A percentile compares a stretch with the other conserved stretches of the same genome.
Conservation (phyloP, 2,329 filamentous ascomycete species). For the Aspergillus terreus region DNA sequence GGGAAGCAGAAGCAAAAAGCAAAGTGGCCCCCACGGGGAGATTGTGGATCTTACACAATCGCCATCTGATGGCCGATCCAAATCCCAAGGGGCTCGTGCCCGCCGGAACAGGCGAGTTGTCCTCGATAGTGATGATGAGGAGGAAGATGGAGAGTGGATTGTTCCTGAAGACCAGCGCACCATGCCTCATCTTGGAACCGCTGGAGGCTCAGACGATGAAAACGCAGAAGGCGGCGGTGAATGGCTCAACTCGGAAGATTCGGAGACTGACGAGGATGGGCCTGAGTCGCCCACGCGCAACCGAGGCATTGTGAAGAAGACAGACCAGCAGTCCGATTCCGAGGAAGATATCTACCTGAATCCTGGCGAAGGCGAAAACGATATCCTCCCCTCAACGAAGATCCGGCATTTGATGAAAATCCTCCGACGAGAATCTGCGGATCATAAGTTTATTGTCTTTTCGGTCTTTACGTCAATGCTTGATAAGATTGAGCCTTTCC, state of each 20-base stretch:
- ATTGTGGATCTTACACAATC: constrained; percentile 31
- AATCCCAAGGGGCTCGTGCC: constrained; percentile 22
- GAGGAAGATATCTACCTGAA: constrained; percentile 39
- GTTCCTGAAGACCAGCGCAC: constrained; percentile 65
- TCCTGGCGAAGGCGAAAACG: constrained; percentile 39
- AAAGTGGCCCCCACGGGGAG: constrained; percentile 41
- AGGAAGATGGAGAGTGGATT: constrained; percentile 73
- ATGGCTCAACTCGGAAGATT: constrained; percentile 70
- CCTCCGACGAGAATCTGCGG: constrained; percentile 68
- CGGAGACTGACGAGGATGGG: constrained; percentile 44
- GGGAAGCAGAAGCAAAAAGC: constrained; percentile 34
- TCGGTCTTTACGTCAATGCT: constrained; percentile 99
- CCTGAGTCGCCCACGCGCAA: constrained; percentile 27
- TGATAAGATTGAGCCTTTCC: constrained; percentile 89
- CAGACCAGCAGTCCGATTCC: constrained; percentile 41
- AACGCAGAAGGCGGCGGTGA: constrained; percentile 84
- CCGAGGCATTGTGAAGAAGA: constrained; percentile 12
- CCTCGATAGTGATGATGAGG: constrained; percentile 56
- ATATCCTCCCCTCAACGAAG: constrained; percentile 70
- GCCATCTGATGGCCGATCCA: constrained; percentile 16
- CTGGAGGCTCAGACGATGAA: constrained; percentile 82
- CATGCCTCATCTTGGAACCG: constrained; percentile 63
- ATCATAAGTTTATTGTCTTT: constrained; percentile 98
- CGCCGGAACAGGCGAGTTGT: constrained; percentile 43
- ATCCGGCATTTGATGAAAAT: constrained; percentile 82